Percentiles rank a stretch among this genome's conserved stretches.
These are phyloP conservation scores for Pachysandra terminalis DNA, from an alignment of 164 flowering plant species.

Conservation along the genomic window DNA sequence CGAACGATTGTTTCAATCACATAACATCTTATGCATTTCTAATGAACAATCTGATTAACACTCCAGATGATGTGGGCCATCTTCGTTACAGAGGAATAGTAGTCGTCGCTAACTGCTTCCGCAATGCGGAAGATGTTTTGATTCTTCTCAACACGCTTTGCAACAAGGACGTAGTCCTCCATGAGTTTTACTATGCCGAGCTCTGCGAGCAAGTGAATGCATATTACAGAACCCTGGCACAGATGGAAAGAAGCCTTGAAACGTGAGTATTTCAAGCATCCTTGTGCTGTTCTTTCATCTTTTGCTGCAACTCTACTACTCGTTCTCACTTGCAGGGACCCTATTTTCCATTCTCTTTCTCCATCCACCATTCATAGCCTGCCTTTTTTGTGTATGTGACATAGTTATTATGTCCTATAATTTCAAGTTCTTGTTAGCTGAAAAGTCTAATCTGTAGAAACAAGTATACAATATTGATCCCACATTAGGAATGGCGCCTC, in stretches of 20 bases:
- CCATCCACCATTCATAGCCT: background rate
- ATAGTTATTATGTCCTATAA: background rate
- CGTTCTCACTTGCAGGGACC: slow-evolving; percentile 10
- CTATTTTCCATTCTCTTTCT: slow-evolving; percentile 11
- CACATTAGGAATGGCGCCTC: background rate
- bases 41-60: no score
- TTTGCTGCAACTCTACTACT: slow-evolving; percentile 14
- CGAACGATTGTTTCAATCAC: no score
- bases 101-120: no score
- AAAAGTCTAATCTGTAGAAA: no score
- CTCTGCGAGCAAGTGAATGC: slow-evolving; percentile 9
- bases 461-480: no score
- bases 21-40: no score
- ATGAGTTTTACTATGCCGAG: background rate
- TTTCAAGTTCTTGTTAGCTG: background rate
- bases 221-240: slow-evolving; percentile 10
- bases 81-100: no score
- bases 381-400: no score
- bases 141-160: no score
- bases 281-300: slow-evolving; percentile 15
- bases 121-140: no score
- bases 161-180: background rate
- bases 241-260: slow-evolving; percentile 12
- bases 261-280: slow-evolving; percentile 17
- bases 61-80: no score